Evolutionary conservation across 768 basidiomycete genomes (phyloP), one percentile per base, ranked within the genome.

Genomic region (Hirschioporus abietinus): DNA sequence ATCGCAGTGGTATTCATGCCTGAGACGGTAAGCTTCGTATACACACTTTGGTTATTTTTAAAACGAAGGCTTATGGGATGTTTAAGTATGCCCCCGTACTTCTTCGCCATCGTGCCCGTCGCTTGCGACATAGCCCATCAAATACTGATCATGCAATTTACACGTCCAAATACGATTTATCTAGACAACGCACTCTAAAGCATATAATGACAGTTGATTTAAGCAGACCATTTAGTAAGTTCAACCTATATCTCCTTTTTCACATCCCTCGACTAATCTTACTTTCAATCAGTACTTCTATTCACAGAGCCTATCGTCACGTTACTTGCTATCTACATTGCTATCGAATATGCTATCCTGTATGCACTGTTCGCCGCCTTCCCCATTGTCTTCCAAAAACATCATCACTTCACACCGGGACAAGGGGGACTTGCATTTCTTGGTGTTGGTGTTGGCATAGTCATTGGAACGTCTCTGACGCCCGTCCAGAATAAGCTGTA

Each of bases 301-400:
- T 75, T 83, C 65, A 86, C 83, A 18, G 89, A 89, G 71, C 86
- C 87, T 15, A 89, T 89, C 70, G 88, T 88, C 5, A 74, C 86
- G 6, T 76, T 84, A 10, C 74, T 88, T 6, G 80, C 86, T 3
- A 76, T 88, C 58, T 89, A 88, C 74, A 82, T 85, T 68, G 79
- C 86, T 17, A 81, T 89, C 64, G 80, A 85, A 20, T 88, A 90
- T 70, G 84, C 86, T 27, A 86, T 81, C 1, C 80, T 89, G 0
- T 89, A 89, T 72, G 84, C 86, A 17, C 79, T 87, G 68, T 88
- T 90, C 74, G 82, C 86, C 10, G 87, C 84, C 7, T 87, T 83
- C 72, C 86, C 85, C 10, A 84, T 86, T 67, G 81, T 87, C 12
- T 86, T 87, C 75, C 81, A 85, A 70, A 75, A 81, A 15, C 82